Evolutionary conservation across 78 protist species (phyloP).

Genomic region (Dictyostelium citrinum): DNA sequence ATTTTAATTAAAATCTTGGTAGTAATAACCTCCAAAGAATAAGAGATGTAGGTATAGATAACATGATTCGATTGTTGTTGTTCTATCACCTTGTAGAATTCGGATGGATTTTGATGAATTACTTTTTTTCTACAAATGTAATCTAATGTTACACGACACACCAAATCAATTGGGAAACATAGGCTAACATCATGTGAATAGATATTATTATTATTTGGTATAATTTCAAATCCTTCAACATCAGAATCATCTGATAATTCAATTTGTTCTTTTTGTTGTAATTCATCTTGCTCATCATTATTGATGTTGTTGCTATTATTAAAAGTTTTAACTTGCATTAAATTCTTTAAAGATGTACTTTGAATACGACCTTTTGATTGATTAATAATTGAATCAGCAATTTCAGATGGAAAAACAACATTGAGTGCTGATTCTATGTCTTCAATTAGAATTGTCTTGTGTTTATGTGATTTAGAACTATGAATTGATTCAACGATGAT

Average conservation of each 20-base stretch:
- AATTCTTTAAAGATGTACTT: conserved; percentile 37
- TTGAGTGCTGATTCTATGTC: conserved; percentile 11
- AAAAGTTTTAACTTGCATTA: conserved; percentile 26
- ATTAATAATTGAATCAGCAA: conserved; percentile 51
- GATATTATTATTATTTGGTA: conserved; percentile 6
- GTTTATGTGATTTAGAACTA: conserved; percentile 15
- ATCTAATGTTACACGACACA: conserved; percentile 24
- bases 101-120: neutral
- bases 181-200: neutral
- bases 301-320: neutral
- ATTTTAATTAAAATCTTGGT: conserved; percentile 19
- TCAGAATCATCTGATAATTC: conserved; percentile 24
- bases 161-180: conserved; percentile 59
- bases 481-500: conserved; percentile 55
- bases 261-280: neutral
- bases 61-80: neutral
- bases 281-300: neutral
- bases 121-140: conserved; percentile 28
- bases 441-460: conserved; percentile 4
- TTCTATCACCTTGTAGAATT: conserved; percentile 26
- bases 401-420: conserved; percentile 21
- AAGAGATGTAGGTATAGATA: conserved; percentile 51
- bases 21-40: conserved; percentile 36
- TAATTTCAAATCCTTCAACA: conserved; percentile 66
- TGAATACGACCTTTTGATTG: conserved; percentile 69